A percentile compares a stretch with the other conserved stretches of the same genome.
Conservation (phyloP, 1,139 yeast genomes). For the Waltiozyma sp. region DNA sequence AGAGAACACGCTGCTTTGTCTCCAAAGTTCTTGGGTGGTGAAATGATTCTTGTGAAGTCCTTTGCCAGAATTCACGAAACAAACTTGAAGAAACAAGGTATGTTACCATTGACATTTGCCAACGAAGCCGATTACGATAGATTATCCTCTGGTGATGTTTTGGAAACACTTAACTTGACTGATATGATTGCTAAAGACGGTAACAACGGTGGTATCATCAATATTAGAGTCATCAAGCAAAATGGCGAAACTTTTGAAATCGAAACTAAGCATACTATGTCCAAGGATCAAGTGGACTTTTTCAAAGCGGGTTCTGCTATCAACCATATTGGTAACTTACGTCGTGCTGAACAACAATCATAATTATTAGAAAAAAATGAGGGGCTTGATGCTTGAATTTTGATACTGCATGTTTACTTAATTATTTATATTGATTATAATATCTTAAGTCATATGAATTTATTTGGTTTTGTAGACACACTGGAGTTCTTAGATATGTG, state of each 20-base stretch:
- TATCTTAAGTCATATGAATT: too few species aligned
- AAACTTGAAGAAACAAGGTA: constrained; percentile 89
- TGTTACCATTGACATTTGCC: constrained; percentile 88
- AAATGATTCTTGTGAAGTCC: constrained; percentile 80
- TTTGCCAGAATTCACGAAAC: constrained; percentile 95
- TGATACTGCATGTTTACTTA: too few species aligned
- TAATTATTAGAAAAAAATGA: too few species aligned
- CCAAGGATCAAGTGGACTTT: constrained; percentile 88
- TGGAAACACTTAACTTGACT: constrained; percentile 65
- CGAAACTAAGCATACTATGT: constrained; percentile 87
- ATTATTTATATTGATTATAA: too few species aligned
- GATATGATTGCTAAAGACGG: constrained; percentile 79
- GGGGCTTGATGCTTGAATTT: background rate
- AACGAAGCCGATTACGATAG: constrained; percentile 81
- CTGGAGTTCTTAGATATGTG: too few species aligned
- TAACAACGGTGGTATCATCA: constrained; percentile 72
- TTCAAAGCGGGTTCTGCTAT: constrained; percentile 97
- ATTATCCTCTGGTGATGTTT: constrained; percentile 62
- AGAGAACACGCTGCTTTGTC: constrained; percentile 98
- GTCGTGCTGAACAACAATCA: constrained; percentile 17
- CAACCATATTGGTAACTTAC: constrained; percentile 71
- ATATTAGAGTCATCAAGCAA: constrained; percentile 61
- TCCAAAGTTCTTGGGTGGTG: constrained; percentile 89
- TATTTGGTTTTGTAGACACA: too few species aligned
- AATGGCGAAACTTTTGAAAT: constrained; percentile 64